Conservation (phyloP, 2,329 filamentous ascomycete genomes). For the Fusarium zealandicum region DNA sequence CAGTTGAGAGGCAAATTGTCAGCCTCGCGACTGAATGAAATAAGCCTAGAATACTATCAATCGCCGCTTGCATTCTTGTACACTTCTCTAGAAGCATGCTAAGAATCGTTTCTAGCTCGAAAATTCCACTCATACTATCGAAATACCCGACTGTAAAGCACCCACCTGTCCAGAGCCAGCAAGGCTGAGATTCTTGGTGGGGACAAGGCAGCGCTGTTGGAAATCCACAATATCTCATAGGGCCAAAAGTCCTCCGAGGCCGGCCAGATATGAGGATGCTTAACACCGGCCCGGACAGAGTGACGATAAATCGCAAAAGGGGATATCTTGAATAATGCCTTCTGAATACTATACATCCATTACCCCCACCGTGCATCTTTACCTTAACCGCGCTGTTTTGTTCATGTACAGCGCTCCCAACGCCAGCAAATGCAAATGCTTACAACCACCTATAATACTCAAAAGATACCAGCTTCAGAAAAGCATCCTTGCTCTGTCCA, state of each 20-base stretch:
- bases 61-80: not conserved
- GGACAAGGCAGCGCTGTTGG: conserved; percentile 10
- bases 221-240: conserved; percentile 36
- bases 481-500: conserved; percentile 3
- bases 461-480: conserved; percentile 7
- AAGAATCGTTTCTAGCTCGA: too few species aligned
- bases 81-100: too few species aligned
- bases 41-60: not conserved
- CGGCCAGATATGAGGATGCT: conserved; percentile 13
- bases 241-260: conserved; percentile 28
- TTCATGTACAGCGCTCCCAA: conserved; percentile 10
- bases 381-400: not conserved
- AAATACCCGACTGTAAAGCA: not conserved
- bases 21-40: not conserved
- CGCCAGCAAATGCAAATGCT: conserved; percentile 30
- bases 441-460: conserved; percentile 12
- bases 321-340: conserved; percentile 22
- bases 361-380: conserved; percentile 8
- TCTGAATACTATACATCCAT: conserved; percentile 21
- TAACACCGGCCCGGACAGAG: not conserved
- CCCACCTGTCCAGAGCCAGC: not conserved
- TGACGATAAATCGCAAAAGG: not conserved
- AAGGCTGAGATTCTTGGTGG: conserved; percentile 20
- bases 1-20: not conserved
- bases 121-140: too few species aligned